Conservation (phyloP, 352 stramenopile species). For the Phytophthora sansomeana region DNA sequence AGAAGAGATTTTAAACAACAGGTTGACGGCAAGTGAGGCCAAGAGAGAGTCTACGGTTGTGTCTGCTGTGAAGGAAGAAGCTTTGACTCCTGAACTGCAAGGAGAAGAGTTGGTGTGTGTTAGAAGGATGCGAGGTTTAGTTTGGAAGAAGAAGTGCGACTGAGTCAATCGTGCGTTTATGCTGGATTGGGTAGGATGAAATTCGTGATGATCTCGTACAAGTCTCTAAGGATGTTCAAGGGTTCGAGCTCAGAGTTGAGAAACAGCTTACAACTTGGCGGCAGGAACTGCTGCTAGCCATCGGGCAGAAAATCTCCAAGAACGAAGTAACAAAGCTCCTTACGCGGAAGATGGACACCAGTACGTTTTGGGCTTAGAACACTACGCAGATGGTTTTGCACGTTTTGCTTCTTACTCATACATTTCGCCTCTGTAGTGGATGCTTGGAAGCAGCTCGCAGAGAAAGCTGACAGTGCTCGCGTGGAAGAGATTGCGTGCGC, state of each 20-base stretch:
- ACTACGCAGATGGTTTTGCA: not conserved
- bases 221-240: slow-evolving; percentile 16
- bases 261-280: slow-evolving; percentile 26
- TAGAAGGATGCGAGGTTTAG: not conserved
- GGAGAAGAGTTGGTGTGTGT: slow-evolving; percentile 24
- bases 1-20: slow-evolving; percentile 4
- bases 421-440: slow-evolving; percentile 33
- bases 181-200: slow-evolving; percentile 12
- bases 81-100: not conserved
- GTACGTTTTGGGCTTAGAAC: slow-evolving; percentile 26
- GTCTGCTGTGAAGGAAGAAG: slow-evolving; percentile 14
- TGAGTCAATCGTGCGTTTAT: not conserved
- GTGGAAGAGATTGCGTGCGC: slow-evolving; percentile 40
- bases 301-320: slow-evolving; percentile 38
- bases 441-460: slow-evolving; percentile 46
- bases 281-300: slow-evolving; percentile 30
- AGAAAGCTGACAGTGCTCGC: slow-evolving; percentile 39
- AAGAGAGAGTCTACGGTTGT: slow-evolving; percentile 10
- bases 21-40: slow-evolving; percentile 18
- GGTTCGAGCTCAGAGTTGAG: slow-evolving; percentile 30
- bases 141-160: not conserved
- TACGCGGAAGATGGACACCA: slow-evolving; percentile 48
- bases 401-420: not conserved
- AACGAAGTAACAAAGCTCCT: slow-evolving; percentile 47
- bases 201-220: slow-evolving; percentile 15